Evolutionary conservation across 371 early-diverging fungal genomes (phyloP).

Genomic region (Mucor indicus): DNA sequence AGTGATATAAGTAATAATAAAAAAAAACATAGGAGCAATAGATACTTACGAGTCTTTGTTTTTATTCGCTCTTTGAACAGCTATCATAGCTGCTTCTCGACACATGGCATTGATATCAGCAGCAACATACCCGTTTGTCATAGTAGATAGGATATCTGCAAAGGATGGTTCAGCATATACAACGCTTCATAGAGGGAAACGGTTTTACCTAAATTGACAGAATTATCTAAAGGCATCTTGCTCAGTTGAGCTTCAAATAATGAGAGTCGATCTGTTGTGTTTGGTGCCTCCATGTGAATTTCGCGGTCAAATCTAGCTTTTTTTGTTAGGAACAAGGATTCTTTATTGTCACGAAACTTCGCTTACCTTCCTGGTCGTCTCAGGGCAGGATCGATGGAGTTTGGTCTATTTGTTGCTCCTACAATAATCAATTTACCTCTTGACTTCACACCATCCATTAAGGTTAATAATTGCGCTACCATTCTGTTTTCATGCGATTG

Average conservation of each 20-base stretch:
- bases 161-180: not conserved
- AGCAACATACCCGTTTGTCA: constrained; percentile 96
- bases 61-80: constrained; percentile 51
- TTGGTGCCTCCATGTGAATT: constrained; percentile 81
- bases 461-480: constrained; percentile 95
- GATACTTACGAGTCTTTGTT: constrained; percentile 3
- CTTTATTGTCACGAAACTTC: constrained; percentile 53
- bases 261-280: constrained; percentile 52
- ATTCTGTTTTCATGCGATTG: constrained; percentile 84
- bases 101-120: constrained; percentile 93
- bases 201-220: constrained; percentile 44
- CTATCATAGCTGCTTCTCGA: constrained; percentile 79
- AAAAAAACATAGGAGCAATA: not conserved
- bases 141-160: constrained; percentile 62
- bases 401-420: constrained; percentile 99
- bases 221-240: constrained; percentile 52
- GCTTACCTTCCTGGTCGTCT: constrained; percentile 92
- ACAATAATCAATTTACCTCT: constrained; percentile 80
- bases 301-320: constrained; percentile 87
- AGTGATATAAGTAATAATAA: not conserved
- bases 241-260: constrained; percentile 61
- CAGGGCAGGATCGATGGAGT: constrained; percentile 96
- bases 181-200: not conserved
- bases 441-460: constrained; percentile 92
- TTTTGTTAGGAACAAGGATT: no score